phyloP scores from a whole-genome alignment of 192 early-diverging fungal genomes.

The Phlyctochytrium arcticum region DNA sequence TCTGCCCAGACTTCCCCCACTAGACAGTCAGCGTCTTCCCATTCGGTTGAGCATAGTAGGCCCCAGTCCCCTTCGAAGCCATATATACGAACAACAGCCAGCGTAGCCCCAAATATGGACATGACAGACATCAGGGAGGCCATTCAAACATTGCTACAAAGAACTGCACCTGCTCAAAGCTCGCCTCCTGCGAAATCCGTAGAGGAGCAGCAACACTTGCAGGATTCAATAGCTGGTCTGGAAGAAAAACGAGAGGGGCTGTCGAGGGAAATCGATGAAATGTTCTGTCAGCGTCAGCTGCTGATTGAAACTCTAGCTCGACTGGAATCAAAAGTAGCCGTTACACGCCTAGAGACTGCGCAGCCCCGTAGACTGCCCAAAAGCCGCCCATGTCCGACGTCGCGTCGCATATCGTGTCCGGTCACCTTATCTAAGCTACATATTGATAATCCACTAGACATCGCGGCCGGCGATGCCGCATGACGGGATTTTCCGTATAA shows the following conservation, averaged over 20 bases:
- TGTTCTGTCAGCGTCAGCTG: neutral
- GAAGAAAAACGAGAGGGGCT: neutral
- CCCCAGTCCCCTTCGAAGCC: neutral
- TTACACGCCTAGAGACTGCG: too few relatives aligned
- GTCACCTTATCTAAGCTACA: too few relatives aligned
- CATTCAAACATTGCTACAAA: neutral
- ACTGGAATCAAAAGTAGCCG: neutral
- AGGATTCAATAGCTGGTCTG: neutral
- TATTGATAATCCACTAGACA: too few relatives aligned
- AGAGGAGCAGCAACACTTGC: neutral
- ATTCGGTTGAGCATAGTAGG: neutral
- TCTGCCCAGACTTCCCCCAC: conserved; percentile 19
- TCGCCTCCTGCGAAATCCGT: neutral
- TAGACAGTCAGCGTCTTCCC: conserved; percentile 1
- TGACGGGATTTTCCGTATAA: too few relatives aligned
- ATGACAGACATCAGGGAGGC: conserved; percentile 13
- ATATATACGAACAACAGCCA: neutral
- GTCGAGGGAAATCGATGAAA: neutral
- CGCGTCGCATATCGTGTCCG: too few relatives aligned
- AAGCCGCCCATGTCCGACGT: too few relatives aligned
- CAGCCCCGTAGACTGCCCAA: too few relatives aligned
- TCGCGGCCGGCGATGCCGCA: too few relatives aligned
- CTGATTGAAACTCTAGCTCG: neutral
- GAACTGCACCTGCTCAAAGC: neutral
- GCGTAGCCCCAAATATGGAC: neutral